Conservation (phyloP, 768 basidiomycete species). For the Boletus fagicola region DNA sequence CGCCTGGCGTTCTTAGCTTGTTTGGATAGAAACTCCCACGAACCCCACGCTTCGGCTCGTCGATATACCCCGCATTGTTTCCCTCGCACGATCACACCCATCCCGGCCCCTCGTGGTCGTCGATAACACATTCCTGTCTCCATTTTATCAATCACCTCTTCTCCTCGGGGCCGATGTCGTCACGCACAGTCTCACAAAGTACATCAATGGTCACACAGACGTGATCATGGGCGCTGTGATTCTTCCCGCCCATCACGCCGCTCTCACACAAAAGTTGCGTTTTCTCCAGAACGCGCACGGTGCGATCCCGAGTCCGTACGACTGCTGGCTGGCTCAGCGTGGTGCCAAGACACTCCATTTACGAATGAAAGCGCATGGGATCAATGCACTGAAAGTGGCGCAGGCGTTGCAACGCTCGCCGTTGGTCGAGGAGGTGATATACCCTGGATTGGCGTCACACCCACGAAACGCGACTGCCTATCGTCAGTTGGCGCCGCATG, state of each 20-base stretch:
- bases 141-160: slow-evolving; percentile 87
- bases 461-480: slow-evolving; percentile 66
- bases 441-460: slow-evolving; percentile 76
- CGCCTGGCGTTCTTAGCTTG: slow-evolving; percentile 46
- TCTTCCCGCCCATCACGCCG: slow-evolving; percentile 53
- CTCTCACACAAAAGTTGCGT: slow-evolving; percentile 55
- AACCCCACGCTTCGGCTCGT: slow-evolving; percentile 91
- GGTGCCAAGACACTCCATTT: slow-evolving; percentile 90
- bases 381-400: slow-evolving; percentile 78
- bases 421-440: slow-evolving; percentile 77
- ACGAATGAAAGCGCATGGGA: slow-evolving; percentile 83
- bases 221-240: slow-evolving; percentile 87
- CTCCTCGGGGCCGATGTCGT: slow-evolving; percentile 84
- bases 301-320: slow-evolving; percentile 80
- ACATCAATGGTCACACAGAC: slow-evolving; percentile 92
- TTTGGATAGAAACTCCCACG: slow-evolving; percentile 95
- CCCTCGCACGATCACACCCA: slow-evolving; percentile 61
- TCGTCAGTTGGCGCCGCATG: slow-evolving; percentile 63
- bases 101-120: slow-evolving; percentile 77
- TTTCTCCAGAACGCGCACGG: slow-evolving; percentile 92
- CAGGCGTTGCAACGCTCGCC: slow-evolving; percentile 50
- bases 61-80: slow-evolving; percentile 69
- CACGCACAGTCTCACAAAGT: slow-evolving; percentile 83
- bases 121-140: slow-evolving; percentile 93
- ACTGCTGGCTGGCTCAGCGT: slow-evolving; percentile 87